Evolutionary conservation across 441 rosid species (phyloP).

Genomic region (Aquilaria agallochum): DNA sequence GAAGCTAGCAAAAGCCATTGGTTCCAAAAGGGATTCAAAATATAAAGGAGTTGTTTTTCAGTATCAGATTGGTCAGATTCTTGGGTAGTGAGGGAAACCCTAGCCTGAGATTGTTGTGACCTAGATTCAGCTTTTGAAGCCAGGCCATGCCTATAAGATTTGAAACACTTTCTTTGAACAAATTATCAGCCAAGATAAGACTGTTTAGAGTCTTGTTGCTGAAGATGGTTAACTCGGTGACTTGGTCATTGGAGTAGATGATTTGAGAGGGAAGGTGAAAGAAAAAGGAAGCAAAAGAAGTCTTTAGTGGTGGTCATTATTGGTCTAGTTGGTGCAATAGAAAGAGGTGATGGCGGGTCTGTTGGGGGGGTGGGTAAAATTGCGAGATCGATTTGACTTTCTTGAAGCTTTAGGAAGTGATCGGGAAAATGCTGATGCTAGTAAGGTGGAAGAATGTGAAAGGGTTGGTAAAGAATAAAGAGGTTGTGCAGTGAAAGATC

Average conservation of each 20-base stretch:
- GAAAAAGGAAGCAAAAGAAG: conserved; percentile 55
- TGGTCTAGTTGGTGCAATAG: conserved; percentile 39
- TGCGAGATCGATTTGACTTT: too few relatives aligned
- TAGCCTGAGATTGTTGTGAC: conserved; percentile 59
- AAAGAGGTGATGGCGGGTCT: too few relatives aligned
- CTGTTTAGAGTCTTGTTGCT: conserved; percentile 63
- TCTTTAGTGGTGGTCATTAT: background rate
- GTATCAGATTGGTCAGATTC: conserved; percentile 32
- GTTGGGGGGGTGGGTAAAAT: too few relatives aligned
- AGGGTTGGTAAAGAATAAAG: too few relatives aligned
- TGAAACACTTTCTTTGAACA: conserved; percentile 59
- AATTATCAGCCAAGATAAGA: conserved; percentile 56
- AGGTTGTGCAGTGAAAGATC: too few relatives aligned
- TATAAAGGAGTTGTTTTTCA: conserved; percentile 64
- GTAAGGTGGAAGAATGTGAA: too few relatives aligned
- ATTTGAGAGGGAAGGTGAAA: conserved; percentile 55
- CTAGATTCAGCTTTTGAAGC: conserved; percentile 54
- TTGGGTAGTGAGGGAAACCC: conserved; percentile 52
- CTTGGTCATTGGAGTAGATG: conserved; percentile 46
- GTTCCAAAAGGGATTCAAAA: conserved; percentile 49
- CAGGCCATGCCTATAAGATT: conserved; percentile 42
- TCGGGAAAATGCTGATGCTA: too few relatives aligned
- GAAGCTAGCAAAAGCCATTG: conserved; percentile 39
- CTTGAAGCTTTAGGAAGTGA: too few relatives aligned
- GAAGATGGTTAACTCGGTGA: conserved; percentile 52